Evolutionary conservation across 345 rosid species (phyloP), one percentile per base, ranked within the genome.

Genomic region (Populus tremula): DNA sequence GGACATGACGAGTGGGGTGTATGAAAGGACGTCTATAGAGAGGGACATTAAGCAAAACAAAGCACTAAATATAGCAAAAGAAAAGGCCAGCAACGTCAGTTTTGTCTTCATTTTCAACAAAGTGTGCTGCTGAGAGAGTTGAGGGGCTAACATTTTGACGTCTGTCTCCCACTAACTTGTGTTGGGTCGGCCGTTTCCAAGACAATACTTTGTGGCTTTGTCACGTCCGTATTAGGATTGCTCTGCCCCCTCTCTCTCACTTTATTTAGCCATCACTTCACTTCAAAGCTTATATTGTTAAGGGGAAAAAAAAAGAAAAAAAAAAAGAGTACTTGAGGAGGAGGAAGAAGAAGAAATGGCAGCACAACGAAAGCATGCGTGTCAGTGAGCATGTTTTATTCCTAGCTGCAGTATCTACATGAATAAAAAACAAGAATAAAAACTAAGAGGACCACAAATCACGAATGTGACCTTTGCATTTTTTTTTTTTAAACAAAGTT

Each of bases 131-230:
- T 31, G 33, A 31, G 68, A 74, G 69, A 74, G 76, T 17, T 65
- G 12, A 25, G 64, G 56, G 47, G 38, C 16, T 43, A 62, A 43
- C 67, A 12, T 65, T 36, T 78, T 35, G 61, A 79, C 78, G 86
- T 83, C 80, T 77, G 89, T 85, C 80, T 77, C 86, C 89, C 89
- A 83, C 86, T 75, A 65, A 63, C 62, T 54, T n/a, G 70, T 85
- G 89, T 67, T 71, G 50, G 85, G 89, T 85, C 85, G 84, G 85
- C 89, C 84, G 69, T 54, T 76, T 27, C 35, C 63, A 20, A 23
- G 82, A 77, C 89, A 87, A 79, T 8, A 5, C 79, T 63, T 77
- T 72, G 80, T 83, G 87, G 63, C 54, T 70, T 71, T 79, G 77
- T 74, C 83, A 72, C 80, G 41, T 72, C 72, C 45, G 50, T 70